Evolutionary conservation across 805 yeast species (phyloP).

Genomic region (Starmerella bacillaris): DNA sequence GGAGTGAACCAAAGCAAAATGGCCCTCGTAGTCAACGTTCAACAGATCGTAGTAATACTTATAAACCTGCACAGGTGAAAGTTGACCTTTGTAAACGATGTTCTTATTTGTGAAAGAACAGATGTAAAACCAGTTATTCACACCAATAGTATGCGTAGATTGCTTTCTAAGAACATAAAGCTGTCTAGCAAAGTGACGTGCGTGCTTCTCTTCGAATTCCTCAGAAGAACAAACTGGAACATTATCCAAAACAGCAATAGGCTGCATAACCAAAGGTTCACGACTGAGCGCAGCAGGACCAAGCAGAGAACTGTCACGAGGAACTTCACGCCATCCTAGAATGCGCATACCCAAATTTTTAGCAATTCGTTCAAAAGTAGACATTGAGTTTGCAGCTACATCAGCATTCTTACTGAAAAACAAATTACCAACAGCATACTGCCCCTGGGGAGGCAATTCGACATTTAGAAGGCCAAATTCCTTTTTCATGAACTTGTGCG

Average conservation of each 20-base stretch:
- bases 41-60: constrained; percentile 83
- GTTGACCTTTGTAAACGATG: constrained; percentile 93
- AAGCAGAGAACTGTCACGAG: constrained; percentile 79
- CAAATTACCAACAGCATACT: constrained; percentile 87
- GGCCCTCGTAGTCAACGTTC: constrained; percentile 83
- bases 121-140: constrained; percentile 94
- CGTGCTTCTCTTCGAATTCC: constrained; percentile 35
- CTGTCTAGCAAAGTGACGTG: constrained; percentile 59
- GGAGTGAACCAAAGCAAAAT: constrained; percentile 90
- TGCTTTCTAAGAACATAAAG: constrained; percentile 76
- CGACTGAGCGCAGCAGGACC: constrained; percentile 90
- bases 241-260: constrained; percentile 58
- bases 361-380: constrained; percentile 71
- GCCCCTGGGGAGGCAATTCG: constrained; percentile 58
- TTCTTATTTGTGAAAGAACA: constrained; percentile 78
- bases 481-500: constrained; percentile 69
- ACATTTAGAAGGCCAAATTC: constrained; percentile 62
- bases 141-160: constrained; percentile 75
- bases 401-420: constrained; percentile 75
- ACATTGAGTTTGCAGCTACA: constrained; percentile 48
- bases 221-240: constrained; percentile 27
- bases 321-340: constrained; percentile 88
- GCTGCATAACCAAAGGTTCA: constrained; percentile 83
- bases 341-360: constrained; percentile 56
- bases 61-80: constrained; percentile 92